Conservation (phyloP, 2,329 filamentous ascomycete species). For the Trichoderma lentiforme region DNA sequence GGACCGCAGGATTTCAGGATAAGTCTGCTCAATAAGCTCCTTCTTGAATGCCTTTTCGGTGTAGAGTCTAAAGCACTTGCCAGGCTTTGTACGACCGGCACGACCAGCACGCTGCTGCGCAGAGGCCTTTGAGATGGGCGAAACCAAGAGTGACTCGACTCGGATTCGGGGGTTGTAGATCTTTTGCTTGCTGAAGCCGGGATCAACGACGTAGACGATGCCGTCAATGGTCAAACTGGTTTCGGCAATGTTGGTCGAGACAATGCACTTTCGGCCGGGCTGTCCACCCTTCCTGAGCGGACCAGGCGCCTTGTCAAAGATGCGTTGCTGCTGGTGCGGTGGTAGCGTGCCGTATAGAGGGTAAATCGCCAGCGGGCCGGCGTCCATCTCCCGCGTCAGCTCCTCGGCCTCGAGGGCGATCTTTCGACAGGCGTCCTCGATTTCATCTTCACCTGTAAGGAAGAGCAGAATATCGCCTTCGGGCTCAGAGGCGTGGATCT, state of each 20-base stretch:
- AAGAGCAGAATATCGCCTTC: conserved; percentile 94
- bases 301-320: conserved; percentile 84
- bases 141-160: conserved; percentile 95
- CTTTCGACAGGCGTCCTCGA: conserved; percentile 92
- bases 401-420: conserved; percentile 89
- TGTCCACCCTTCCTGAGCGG: conserved; percentile 71
- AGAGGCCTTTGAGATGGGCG: conserved; percentile 95
- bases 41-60: conserved; percentile 96
- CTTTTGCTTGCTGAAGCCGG: conserved; percentile 98
- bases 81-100: conserved; percentile 96
- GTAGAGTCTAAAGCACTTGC: conserved; percentile 97
- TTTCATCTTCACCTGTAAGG: conserved; percentile 96
- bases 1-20: conserved; percentile 91
- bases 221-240: conserved; percentile 97
- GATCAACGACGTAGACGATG: conserved; percentile 99
- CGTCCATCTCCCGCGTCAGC: conserved; percentile 84
- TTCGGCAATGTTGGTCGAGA: conserved; percentile 97
- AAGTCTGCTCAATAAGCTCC: conserved; percentile 94
- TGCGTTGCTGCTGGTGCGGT: conserved; percentile 87
- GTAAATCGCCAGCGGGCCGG: conserved; percentile 85
- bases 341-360: conserved; percentile 92
- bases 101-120: conserved; percentile 97
- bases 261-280: conserved; percentile 88
- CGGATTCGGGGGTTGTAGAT: conserved; percentile 97
- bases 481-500: conserved; percentile 89